These are phyloP conservation scores for Kockiozyma suomiensis DNA, from an alignment of 805 yeast species.

Conservation along the genomic window DNA sequence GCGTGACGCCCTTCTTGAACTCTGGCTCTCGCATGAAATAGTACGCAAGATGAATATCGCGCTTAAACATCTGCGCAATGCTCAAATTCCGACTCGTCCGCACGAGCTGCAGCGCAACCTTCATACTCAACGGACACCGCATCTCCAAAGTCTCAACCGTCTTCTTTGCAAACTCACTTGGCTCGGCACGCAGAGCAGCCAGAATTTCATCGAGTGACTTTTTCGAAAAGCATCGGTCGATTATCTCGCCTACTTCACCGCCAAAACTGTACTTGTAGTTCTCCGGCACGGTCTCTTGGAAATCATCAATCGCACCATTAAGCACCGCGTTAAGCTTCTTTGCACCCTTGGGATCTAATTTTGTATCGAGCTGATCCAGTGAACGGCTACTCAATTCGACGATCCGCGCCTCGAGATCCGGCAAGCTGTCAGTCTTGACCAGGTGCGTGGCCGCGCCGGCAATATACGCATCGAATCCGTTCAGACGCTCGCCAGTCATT, in stretches of 20 bases:
- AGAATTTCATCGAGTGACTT: conserved; percentile 57
- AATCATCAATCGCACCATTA: conserved; percentile 77
- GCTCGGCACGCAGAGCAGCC: conserved; percentile 50
- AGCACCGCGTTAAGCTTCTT: conserved; percentile 49
- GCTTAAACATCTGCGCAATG: conserved; percentile 65
- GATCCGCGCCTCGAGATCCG: conserved; percentile 64
- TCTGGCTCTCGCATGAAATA: conserved; percentile 69
- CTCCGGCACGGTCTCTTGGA: conserved; percentile 65
- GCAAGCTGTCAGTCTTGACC: conserved; percentile 66
- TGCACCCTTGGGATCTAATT: conserved; percentile 10
- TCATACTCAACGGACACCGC: conserved; percentile 79
- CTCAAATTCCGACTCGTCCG: conserved; percentile 60
- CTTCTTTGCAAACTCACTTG: conserved; percentile 65
- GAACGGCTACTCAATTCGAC: conserved; percentile 53
- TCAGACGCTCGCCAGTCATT: conserved; percentile 76
- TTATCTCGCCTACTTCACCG: conserved; percentile 58
- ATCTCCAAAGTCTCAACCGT: conserved; percentile 58
- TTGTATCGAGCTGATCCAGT: neutral
- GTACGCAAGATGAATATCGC: conserved; percentile 76
- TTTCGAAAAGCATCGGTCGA: conserved; percentile 68
- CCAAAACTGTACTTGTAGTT: conserved; percentile 62
- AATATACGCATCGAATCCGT: conserved; percentile 78
- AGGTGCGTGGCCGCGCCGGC: conserved; percentile 91
- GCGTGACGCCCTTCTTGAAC: conserved; percentile 59
- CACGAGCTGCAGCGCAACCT: conserved; percentile 69